Evolutionary conservation across 129 eudicot genomes (phyloP).

Genomic region (Escallonia herrerae): DNA sequence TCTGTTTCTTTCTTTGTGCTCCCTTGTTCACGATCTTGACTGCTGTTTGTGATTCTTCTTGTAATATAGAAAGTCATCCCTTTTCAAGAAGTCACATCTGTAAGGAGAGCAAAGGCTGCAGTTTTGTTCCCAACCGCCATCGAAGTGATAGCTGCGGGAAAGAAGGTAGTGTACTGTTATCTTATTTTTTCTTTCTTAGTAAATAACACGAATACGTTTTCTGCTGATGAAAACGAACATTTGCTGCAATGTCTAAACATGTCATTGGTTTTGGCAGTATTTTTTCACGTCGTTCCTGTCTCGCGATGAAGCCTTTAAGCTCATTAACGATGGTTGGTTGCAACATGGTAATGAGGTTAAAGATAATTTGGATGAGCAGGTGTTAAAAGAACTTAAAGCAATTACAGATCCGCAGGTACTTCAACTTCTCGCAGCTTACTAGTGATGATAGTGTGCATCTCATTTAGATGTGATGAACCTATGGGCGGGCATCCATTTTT

Average conservation of each 20-base stretch:
- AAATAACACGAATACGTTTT: neutral
- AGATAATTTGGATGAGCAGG: conserved; percentile 63
- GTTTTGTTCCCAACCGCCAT: conserved; percentile 96
- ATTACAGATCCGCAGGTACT: conserved; percentile 62
- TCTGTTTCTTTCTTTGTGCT: neutral
- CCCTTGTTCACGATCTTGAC: neutral
- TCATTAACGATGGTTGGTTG: conserved; percentile 77
- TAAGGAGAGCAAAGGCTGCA: conserved; percentile 88
- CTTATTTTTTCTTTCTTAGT: conserved; percentile 2
- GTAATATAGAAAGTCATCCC: conserved; percentile 74
- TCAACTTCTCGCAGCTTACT: conserved; percentile 9
- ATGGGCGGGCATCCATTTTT: too few species aligned
- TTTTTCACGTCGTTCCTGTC: conserved; percentile 89
- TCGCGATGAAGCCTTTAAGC: conserved; percentile 96
- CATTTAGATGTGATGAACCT: too few species aligned
- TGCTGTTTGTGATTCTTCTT: too few species aligned
- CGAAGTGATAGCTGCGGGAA: conserved; percentile 65
- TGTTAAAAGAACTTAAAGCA: conserved; percentile 39
- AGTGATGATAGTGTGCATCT: too few species aligned
- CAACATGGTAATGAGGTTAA: conserved; percentile 56
- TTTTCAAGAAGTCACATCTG: conserved; percentile 66
- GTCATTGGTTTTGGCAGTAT: conserved; percentile 43
- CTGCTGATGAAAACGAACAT: neutral
- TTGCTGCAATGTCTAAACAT: conserved; percentile 8
- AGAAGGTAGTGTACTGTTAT: conserved; percentile 50